Evolutionary conservation across 1,284 basidiomycete genomes (phyloP), one percentile per base, ranked within the genome.

Genomic region (Bondarzewia mesenterica): DNA sequence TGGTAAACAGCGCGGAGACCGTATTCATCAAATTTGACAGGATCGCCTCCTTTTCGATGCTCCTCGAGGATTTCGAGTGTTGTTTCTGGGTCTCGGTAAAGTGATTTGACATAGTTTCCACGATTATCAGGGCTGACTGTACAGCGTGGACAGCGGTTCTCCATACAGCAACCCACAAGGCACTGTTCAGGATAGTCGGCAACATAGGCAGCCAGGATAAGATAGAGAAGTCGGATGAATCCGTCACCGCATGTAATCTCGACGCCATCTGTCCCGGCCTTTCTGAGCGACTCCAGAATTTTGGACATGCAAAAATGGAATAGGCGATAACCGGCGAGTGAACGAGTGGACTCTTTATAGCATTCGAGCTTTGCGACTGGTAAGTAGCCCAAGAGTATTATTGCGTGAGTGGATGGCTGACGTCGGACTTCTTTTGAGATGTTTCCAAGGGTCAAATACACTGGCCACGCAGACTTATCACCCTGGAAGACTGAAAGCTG

Each of bases 221-320:
- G 60, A 37, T 46, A 56, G 16, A 61, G 44, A 0, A 35, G 32
- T 2, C 60, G 54, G 5, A 57, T 36, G 2, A 26, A 8, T 1
- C 60, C 51, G 49, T 64, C 61, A 0, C 55, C 54, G 50, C 61
- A 62, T 1, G 47, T 39, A 55, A 62, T 63, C 2, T 39, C 16
- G 3, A 60, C 54, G 4, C 61, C 60, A 2, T 51, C 18, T 1
- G n/a, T 20, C 0, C 57, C 63, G 3, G 60, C 57, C 6, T 50
- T 26, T 4, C 53, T 39, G 14, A 63, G 48, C 0, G 61, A 52
- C 1, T 42, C 29, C 1, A 62, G 42, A 7, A 64, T 45, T 0
- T n/a, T 36, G 1, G n/a, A 15, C 63, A 63, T 63, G 50, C 59
- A 63, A 14, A 55, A 36, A 41, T 64, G 63, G 45, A 62, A 64